Evolutionary conservation across 306 rosid species (phyloP).

Genomic region (Vicia sativa): DNA sequence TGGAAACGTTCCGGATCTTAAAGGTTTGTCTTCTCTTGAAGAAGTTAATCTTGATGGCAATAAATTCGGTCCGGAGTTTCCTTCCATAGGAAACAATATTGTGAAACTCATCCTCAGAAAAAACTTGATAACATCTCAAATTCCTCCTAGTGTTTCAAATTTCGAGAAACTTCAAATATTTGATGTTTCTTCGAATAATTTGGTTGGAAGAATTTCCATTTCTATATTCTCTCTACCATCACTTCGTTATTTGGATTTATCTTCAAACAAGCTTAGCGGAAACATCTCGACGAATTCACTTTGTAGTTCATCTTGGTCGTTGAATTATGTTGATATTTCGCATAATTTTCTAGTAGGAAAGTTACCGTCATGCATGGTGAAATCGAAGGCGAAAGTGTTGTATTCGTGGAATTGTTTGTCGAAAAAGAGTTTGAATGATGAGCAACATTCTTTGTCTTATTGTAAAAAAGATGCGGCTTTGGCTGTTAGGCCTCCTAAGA

Average conservation of each 20-base stretch:
- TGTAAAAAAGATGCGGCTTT: constrained; percentile 78
- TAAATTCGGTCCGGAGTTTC: constrained; percentile 68
- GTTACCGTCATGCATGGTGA: constrained; percentile 68
- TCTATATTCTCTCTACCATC: constrained; percentile 70
- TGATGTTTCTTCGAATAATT: constrained; percentile 66
- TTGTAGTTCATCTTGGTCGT: constrained; percentile 53
- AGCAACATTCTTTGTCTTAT: constrained; percentile 61
- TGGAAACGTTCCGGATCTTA: constrained; percentile 82
- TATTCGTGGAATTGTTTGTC: constrained; percentile 82
- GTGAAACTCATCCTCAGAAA: constrained; percentile 54
- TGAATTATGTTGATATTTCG: constrained; percentile 71
- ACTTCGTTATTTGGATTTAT: constrained; percentile 56
- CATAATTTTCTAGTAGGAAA: constrained; percentile 75
- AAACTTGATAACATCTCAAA: constrained; percentile 66
- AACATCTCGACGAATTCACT: constrained; percentile 48
- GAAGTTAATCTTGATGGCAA: constrained; percentile 72
- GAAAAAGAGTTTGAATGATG: constrained; percentile 43
- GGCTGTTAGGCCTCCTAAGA: constrained; percentile 69
- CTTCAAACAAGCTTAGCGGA: constrained; percentile 69
- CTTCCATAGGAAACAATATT: constrained; percentile 55
- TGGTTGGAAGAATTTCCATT: constrained; percentile 65
- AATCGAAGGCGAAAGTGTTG: constrained; percentile 51
- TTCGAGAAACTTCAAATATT: constrained; percentile 57
- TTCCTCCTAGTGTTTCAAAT: constrained; percentile 44
- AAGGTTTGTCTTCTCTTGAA: constrained; percentile 49